These are phyloP conservation scores for Tympanopsis confertula DNA, from an alignment of 2,329 filamentous ascomycete genomes.

Conservation along the genomic window DNA sequence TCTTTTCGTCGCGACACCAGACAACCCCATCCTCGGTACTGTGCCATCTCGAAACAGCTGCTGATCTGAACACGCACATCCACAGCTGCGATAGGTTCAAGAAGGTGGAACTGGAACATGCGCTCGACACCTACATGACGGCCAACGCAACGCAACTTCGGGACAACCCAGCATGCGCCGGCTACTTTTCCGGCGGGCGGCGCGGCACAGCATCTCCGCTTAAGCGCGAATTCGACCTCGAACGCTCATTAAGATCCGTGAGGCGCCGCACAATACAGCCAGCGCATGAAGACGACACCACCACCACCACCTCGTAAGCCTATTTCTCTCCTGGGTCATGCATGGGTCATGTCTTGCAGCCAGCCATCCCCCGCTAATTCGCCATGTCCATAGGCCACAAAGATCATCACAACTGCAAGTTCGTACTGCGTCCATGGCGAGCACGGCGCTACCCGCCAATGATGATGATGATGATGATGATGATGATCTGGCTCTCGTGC, in stretches of 20 bases:
- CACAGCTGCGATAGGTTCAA: slow-evolving; percentile 57
- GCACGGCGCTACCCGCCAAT: too few relatives aligned
- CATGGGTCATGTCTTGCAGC: too few relatives aligned
- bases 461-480: slow-evolving; percentile 1
- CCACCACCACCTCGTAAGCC: too few relatives aligned
- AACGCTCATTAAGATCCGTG: slow-evolving; percentile 30
- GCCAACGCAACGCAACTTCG: slow-evolving; percentile 56
- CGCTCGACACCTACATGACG: slow-evolving; percentile 63
- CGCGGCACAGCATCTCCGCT: slow-evolving; percentile 33
- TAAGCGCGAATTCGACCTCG: slow-evolving; percentile 28
- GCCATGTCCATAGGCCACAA: too few relatives aligned
- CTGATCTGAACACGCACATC: slow-evolving; percentile 8
- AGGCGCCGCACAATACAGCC: slow-evolving; percentile 21
- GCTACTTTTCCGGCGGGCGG: slow-evolving; percentile 65
- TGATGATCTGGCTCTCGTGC: background rate
- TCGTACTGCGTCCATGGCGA: too few relatives aligned
- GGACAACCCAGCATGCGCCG: slow-evolving; percentile 50
- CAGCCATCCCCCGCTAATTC: too few relatives aligned
- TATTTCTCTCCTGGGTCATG: too few relatives aligned
- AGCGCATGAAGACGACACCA: too few relatives aligned
- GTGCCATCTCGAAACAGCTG: slow-evolving; percentile 1
- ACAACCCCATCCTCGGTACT: background rate
- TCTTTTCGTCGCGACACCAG: background rate
- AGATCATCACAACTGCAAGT: too few relatives aligned
- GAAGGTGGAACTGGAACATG: slow-evolving; percentile 69